phyloP scores from a whole-genome alignment of 2,329 filamentous ascomycete species.

The Pyrenochaeta sp. region DNA sequence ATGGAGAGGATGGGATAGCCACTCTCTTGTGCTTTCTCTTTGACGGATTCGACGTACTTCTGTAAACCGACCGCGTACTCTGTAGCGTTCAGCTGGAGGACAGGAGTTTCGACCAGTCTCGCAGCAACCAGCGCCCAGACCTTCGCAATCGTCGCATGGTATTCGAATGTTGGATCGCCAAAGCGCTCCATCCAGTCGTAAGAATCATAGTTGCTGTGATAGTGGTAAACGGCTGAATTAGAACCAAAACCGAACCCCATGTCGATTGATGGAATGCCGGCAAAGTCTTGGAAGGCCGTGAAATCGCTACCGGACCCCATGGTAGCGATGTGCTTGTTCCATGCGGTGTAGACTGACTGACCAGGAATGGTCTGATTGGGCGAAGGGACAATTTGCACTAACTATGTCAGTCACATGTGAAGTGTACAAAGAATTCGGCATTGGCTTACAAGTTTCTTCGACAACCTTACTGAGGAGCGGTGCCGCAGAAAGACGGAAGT shows the following conservation, averaged over 20 bases:
- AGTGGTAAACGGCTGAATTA: constrained; percentile 70
- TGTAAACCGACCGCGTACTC: constrained; percentile 56
- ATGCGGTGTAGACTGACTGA: constrained; percentile 72
- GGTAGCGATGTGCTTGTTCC: constrained; percentile 65
- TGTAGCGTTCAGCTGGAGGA: constrained; percentile 57
- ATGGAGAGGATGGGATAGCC: constrained; percentile 3
- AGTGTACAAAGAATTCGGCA: not conserved
- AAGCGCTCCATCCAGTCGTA: constrained; percentile 85
- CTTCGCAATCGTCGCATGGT: constrained; percentile 62
- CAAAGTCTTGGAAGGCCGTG: constrained; percentile 63
- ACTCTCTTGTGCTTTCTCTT: constrained; percentile 39
- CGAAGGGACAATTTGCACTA: constrained; percentile 47
- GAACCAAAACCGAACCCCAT: constrained; percentile 53
- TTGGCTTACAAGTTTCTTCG: constrained; percentile 64
- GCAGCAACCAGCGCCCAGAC: constrained; percentile 57
- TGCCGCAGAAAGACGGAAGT: constrained; percentile 72
- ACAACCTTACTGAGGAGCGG: constrained; percentile 80
- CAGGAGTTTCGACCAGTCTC: constrained; percentile 56
- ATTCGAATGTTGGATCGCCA: constrained; percentile 70
- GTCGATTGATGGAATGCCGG: constrained; percentile 59
- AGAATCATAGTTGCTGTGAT: constrained; percentile 85
- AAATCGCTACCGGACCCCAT: constrained; percentile 63
- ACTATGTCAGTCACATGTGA: constrained; percentile 14
- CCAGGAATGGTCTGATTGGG: constrained; percentile 77
- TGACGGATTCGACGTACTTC: constrained; percentile 54